Percentiles rank a stretch among this genome's conserved stretches.
phyloP scores from a whole-genome alignment of 371 early-diverging fungal genomes.

The Apophysomyces variabilis region DNA sequence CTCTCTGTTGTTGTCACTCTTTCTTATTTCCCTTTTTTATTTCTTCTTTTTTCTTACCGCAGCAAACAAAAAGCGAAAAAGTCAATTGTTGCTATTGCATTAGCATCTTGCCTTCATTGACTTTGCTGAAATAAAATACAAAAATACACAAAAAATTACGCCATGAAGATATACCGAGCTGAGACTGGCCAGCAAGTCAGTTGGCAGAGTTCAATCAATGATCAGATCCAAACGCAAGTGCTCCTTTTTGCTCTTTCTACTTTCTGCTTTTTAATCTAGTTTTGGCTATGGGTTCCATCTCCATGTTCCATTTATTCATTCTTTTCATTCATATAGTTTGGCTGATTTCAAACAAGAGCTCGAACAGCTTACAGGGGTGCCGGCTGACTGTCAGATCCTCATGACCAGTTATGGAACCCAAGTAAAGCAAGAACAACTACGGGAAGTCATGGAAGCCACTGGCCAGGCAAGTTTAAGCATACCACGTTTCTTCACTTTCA shows the following conservation, averaged over 20 bases:
- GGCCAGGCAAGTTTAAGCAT: slow-evolving; percentile 44
- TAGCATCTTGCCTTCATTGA: not conserved
- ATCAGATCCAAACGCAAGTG: slow-evolving; percentile 33
- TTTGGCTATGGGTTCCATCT: too few species aligned
- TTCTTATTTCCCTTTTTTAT: not conserved
- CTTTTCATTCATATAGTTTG: slow-evolving; percentile 33
- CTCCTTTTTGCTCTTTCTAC: not conserved
- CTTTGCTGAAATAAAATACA: not conserved
- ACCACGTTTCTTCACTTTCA: not conserved
- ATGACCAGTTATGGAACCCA: slow-evolving; percentile 66
- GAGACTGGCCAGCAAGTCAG: slow-evolving; percentile 63
- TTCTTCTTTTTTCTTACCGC: too few species aligned
- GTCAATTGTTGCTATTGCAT: too few species aligned
- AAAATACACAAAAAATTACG: not conserved
- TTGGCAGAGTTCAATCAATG: slow-evolving; percentile 23
- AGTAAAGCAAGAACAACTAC: slow-evolving; percentile 56
- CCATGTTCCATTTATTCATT: not conserved
- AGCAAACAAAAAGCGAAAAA: too few species aligned
- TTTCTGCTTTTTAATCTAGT: not conserved
- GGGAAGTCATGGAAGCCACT: slow-evolving; percentile 51
- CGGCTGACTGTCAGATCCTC: slow-evolving; percentile 57
- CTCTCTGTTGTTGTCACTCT: not conserved
- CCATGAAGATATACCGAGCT: slow-evolving; percentile 67
- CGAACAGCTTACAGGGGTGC: slow-evolving; percentile 54
- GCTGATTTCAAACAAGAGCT: slow-evolving; percentile 53